These are phyloP conservation scores for Aspergillus ibericus DNA, from an alignment of 2,329 filamentous ascomycete genomes.

Conservation along the genomic window DNA sequence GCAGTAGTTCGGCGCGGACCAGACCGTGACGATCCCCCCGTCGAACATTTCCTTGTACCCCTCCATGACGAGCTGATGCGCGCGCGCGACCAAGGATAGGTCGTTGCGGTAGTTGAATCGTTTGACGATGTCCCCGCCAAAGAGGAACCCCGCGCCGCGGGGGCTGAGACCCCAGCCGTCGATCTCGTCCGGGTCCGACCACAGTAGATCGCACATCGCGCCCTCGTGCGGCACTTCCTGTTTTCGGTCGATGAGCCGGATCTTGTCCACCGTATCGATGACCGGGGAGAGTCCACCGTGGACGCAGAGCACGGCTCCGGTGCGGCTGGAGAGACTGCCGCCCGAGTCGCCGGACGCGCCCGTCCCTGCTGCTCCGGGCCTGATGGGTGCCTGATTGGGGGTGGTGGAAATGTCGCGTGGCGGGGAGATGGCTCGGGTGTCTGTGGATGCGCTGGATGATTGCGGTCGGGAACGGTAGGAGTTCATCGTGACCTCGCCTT, in stretches of 20 bases:
- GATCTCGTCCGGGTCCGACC: slow-evolving; percentile 95
- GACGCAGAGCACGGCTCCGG: slow-evolving; percentile 88
- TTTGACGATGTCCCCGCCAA: slow-evolving; percentile 93
- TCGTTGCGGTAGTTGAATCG: slow-evolving; percentile 95
- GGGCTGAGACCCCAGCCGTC: slow-evolving; percentile 95
- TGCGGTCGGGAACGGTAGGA: slow-evolving; percentile 38
- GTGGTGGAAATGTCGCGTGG: slow-evolving; percentile 46
- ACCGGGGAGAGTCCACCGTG: slow-evolving; percentile 90
- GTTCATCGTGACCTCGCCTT: slow-evolving; percentile 71
- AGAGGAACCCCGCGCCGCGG: slow-evolving; percentile 91
- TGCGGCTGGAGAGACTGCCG: slow-evolving; percentile 54
- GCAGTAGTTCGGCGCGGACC: slow-evolving; percentile 96
- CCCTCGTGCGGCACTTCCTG: slow-evolving; percentile 98
- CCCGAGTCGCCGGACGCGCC: slow-evolving; percentile 70
- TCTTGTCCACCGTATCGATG: slow-evolving; percentile 93
- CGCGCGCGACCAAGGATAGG: slow-evolving; percentile 84
- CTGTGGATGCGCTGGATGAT: slow-evolving; percentile 35
- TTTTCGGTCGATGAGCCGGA: slow-evolving; percentile 89
- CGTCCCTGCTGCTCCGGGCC: slow-evolving; percentile 74
- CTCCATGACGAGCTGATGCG: slow-evolving; percentile 98
- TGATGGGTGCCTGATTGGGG: slow-evolving; percentile 46
- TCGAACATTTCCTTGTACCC: slow-evolving; percentile 99
- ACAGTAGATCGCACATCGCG: slow-evolving; percentile 96
- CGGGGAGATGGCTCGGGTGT: slow-evolving; percentile 40
- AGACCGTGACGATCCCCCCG: slow-evolving; percentile 94